Evolutionary conservation across 176 grass and related monocot genomes (phyloP).

Genomic region (Alopecurus myosuroides): DNA sequence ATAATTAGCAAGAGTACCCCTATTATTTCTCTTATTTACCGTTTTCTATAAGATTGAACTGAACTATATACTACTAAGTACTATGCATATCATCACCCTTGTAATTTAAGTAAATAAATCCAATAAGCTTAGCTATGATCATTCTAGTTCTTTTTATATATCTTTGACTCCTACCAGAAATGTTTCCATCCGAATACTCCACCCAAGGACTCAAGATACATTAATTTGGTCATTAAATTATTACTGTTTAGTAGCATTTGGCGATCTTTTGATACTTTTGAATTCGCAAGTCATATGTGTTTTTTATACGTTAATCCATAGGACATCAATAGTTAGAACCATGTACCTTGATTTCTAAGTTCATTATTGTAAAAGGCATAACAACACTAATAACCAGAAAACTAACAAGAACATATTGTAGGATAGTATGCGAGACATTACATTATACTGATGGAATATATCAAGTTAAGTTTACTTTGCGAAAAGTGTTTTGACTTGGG

Average conservation of each 20-base stretch:
- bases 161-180: not conserved
- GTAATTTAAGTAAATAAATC: not conserved
- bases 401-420: not conserved
- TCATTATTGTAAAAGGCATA: not conserved
- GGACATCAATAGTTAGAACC: not conserved
- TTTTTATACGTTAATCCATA: not conserved
- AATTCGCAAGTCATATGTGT: not conserved
- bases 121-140: not conserved
- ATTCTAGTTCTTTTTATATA: not conserved
- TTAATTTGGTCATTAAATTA: not conserved
- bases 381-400: not conserved
- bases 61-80: not conserved
- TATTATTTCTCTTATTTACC: not conserved
- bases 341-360: not conserved
- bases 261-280: not conserved
- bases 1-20: not conserved
- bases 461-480: not conserved
- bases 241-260: not conserved
- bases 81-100: not conserved
- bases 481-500: not conserved
- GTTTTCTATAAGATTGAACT: not conserved
- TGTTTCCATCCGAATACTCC: not conserved
- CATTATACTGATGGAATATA: not conserved
- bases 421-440: not conserved
- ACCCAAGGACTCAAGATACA: too few species aligned